Percentiles rank a stretch among this genome's conserved stretches.
These are phyloP conservation scores for Logfia minima DNA, from an alignment of 129 eudicot genomes.

Conservation along the genomic window DNA sequence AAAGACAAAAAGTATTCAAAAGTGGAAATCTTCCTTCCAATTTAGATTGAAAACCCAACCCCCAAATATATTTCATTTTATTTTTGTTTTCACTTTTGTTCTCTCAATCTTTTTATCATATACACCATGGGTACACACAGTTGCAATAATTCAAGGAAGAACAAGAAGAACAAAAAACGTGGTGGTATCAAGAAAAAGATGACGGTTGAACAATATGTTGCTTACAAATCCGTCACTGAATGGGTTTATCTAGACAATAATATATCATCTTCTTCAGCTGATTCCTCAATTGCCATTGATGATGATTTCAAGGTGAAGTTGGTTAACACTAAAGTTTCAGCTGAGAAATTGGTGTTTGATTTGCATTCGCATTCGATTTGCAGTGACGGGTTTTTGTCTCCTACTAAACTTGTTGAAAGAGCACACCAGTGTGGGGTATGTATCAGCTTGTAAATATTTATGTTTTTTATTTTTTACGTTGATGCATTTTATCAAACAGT, in stretches of 20 bases:
- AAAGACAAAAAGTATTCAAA: conserved; percentile 15
- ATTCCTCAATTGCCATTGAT: conserved; percentile 30
- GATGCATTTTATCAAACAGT: conserved; percentile 25
- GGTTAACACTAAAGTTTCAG: conserved; percentile 47
- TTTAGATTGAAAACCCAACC: conserved; percentile 21
- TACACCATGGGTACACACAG: conserved; percentile 32
- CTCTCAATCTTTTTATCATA: background rate
- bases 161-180: conserved; percentile 73
- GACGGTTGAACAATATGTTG: conserved; percentile 67
- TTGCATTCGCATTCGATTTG: conserved; percentile 82
- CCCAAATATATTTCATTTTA: conserved; percentile 19
- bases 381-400: conserved; percentile 95
- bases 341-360: conserved; percentile 83
- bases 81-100: background rate
- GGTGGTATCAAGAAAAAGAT: conserved; percentile 74
- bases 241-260: conserved; percentile 69
- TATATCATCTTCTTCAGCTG: background rate
- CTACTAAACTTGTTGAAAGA: conserved; percentile 80
- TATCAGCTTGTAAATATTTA: conserved; percentile 25
- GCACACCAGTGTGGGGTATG: conserved; percentile 94
- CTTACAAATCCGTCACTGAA: conserved; percentile 71
- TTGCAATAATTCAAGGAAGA: conserved; percentile 38
- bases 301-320: conserved; percentile 58
- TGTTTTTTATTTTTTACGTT: background rate
- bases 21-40: conserved; percentile 24